phyloP scores from a whole-genome alignment of 2,329 filamentous ascomycete species.

The Purpureocillium lavendulum region DNA sequence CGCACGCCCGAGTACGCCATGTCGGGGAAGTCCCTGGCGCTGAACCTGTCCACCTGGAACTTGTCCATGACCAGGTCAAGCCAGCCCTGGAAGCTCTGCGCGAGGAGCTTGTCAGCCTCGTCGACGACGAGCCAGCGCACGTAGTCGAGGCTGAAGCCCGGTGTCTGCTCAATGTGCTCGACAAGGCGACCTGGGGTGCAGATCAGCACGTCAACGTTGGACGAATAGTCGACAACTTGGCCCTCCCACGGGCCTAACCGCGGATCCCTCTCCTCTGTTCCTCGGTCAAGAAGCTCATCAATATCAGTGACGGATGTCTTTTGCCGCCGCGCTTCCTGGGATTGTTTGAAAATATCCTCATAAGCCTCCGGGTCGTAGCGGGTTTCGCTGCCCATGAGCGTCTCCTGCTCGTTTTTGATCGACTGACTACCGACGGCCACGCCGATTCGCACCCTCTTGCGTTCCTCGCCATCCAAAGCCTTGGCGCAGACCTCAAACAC shows the following conservation, averaged over 20 bases:
- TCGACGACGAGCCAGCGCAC: slow-evolving; percentile 87
- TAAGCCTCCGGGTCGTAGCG: slow-evolving; percentile 57
- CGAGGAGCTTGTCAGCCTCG: slow-evolving; percentile 85
- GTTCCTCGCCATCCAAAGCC: slow-evolving; percentile 43
- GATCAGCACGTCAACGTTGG: slow-evolving; percentile 79
- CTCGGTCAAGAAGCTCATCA: slow-evolving; percentile 11
- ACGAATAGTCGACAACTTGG: slow-evolving; percentile 55
- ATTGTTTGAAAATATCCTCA: slow-evolving; percentile 16
- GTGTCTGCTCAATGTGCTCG: slow-evolving; percentile 79
- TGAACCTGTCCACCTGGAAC: slow-evolving; percentile 40
- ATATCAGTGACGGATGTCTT: slow-evolving; percentile 5
- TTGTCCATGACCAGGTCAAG: slow-evolving; percentile 61
- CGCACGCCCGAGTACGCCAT: slow-evolving; percentile 49
- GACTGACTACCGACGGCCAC: slow-evolving; percentile 76
- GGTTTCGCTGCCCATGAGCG: slow-evolving; percentile 35
- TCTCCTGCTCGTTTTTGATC: slow-evolving; percentile 54
- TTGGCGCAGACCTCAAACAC: slow-evolving; percentile 66
- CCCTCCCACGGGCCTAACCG: slow-evolving; percentile 26
- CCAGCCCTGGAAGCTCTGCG: slow-evolving; percentile 92
- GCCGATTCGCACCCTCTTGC: slow-evolving; percentile 68
- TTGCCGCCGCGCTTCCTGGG: slow-evolving; percentile 3
- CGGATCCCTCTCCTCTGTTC: slow-evolving; percentile 14
- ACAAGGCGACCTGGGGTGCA: slow-evolving; percentile 89
- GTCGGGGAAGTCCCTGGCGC: slow-evolving; percentile 44
- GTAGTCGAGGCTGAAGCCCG: slow-evolving; percentile 69